A percentile compares a stretch with the other conserved stretches of the same genome.
phyloP scores from a whole-genome alignment of 257 asterid species.

The Osmanthus fragrans region DNA sequence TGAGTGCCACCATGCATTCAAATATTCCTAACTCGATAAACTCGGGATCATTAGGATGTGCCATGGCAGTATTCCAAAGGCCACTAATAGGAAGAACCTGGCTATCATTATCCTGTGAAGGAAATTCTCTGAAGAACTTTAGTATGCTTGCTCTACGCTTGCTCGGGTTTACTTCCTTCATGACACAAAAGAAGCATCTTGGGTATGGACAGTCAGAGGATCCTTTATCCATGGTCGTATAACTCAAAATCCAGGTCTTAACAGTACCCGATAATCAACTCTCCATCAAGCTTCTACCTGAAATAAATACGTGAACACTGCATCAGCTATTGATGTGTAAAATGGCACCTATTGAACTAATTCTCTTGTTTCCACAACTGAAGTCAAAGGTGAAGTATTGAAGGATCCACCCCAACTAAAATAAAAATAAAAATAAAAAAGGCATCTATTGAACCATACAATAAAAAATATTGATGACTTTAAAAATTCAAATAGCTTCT shows the following conservation, averaged over 20 bases:
- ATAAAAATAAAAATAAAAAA: too few species aligned
- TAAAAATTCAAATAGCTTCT: background rate
- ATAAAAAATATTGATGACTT: background rate
- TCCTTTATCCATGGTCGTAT: slow-evolving; percentile 63
- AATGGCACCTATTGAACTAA: background rate
- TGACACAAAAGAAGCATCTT: slow-evolving; percentile 97
- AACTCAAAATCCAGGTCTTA: slow-evolving; percentile 2
- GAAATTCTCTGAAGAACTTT: slow-evolving; percentile 89
- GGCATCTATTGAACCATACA: background rate
- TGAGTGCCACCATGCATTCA: slow-evolving; percentile 90
- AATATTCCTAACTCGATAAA: slow-evolving; percentile 91
- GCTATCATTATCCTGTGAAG: slow-evolving; percentile 92
- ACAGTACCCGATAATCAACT: slow-evolving; percentile 11
- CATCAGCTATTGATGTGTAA: background rate
- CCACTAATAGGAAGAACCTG: slow-evolving; percentile 99
- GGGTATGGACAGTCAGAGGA: slow-evolving; percentile 92
- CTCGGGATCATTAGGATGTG: slow-evolving; percentile 97
- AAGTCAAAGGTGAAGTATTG: too few species aligned
- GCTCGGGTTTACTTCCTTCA: slow-evolving; percentile 91
- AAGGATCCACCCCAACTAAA: too few species aligned
- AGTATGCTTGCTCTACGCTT: slow-evolving; percentile 80
- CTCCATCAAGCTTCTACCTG: slow-evolving; percentile 27
- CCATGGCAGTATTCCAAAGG: slow-evolving; percentile 98
- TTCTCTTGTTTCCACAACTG: too few species aligned
- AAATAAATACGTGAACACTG: slow-evolving; percentile 3